A percentile compares a stretch with the other conserved stretches of the same genome.
Conservation (phyloP, 495 filamentous ascomycete genomes). For the Podospora fimiseda region DNA sequence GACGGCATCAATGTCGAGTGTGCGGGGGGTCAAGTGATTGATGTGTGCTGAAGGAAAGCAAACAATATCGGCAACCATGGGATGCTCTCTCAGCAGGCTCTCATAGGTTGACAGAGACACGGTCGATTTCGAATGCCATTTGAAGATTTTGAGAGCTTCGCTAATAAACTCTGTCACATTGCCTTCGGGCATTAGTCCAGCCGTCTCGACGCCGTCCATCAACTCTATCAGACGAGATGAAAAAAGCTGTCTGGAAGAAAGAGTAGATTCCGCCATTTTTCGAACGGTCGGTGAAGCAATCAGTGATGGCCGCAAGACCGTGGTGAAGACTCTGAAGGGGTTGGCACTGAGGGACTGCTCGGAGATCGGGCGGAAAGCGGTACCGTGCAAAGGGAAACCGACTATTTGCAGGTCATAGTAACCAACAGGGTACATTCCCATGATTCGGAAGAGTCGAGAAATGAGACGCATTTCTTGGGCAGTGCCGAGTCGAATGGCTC, state of each 20-base stretch:
- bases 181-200: constrained; percentile 13
- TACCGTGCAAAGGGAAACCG: constrained; percentile 41
- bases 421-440: constrained; percentile 40
- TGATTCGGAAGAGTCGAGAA: constrained; percentile 34
- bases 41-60: constrained; percentile 39
- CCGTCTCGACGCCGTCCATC: constrained; percentile 23
- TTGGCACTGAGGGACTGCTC: constrained; percentile 24
- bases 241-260: constrained; percentile 35
- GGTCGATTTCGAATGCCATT: constrained; percentile 35
- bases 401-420: constrained; percentile 40
- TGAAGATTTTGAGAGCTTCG: constrained; percentile 33
- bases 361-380: constrained; percentile 33
- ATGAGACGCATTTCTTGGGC: constrained; percentile 33
- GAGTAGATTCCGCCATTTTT: constrained; percentile 19
- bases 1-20: constrained; percentile 38
- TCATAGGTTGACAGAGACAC: constrained; percentile 35
- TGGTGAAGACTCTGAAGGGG: constrained; percentile 42
- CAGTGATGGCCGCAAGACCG: constrained; percentile 34
- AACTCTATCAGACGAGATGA: constrained; percentile 25
- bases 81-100: constrained; percentile 32
- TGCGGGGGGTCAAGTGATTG: constrained; percentile 42
- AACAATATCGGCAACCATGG: constrained; percentile 38
- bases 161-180: constrained; percentile 26
- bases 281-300: constrained; percentile 24
- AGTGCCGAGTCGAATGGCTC: constrained; percentile 40